Evolutionary conservation across 352 stramenopile species (phyloP).

Genomic region (Globisporangium paroecandrum): DNA sequence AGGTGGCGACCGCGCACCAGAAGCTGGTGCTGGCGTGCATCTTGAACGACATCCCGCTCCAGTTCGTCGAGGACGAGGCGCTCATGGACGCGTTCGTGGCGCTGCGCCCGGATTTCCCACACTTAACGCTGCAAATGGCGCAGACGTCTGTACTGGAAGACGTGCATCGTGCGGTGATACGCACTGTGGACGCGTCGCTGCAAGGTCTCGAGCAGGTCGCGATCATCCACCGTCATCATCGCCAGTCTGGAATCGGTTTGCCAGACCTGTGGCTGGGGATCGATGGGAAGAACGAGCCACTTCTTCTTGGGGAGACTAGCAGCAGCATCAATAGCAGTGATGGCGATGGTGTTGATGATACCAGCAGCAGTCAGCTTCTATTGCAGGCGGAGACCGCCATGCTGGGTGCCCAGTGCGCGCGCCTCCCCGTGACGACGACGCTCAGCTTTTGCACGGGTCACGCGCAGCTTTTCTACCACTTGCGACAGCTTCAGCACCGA

Average conservation of each 20-base stretch:
- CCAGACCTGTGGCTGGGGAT: constrained; percentile 10
- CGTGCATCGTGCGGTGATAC: constrained; percentile 16
- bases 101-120: constrained; percentile 25
- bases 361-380: not conserved
- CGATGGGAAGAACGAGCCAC: constrained; percentile 6
- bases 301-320: constrained; percentile 1
- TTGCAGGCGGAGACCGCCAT: not conserved
- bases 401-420: not conserved
- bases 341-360: not conserved
- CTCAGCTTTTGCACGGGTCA: constrained; percentile 8
- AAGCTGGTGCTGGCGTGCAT: constrained; percentile 45
- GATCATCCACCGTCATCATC: constrained; percentile 22
- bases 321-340: not conserved
- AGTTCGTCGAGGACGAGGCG: constrained; percentile 37
- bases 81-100: constrained; percentile 31
- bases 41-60: constrained; percentile 28
- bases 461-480: not conserved
- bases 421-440: not conserved
- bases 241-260: not conserved
- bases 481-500: constrained; percentile 1
- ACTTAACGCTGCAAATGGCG: constrained; percentile 16
- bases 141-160: constrained; percentile 23
- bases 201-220: constrained; percentile 23
- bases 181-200: constrained; percentile 15
- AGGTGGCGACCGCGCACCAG: constrained; percentile 26